phyloP scores from a whole-genome alignment of 495 filamentous ascomycete genomes.

The Annulohypoxylon bovei region DNA sequence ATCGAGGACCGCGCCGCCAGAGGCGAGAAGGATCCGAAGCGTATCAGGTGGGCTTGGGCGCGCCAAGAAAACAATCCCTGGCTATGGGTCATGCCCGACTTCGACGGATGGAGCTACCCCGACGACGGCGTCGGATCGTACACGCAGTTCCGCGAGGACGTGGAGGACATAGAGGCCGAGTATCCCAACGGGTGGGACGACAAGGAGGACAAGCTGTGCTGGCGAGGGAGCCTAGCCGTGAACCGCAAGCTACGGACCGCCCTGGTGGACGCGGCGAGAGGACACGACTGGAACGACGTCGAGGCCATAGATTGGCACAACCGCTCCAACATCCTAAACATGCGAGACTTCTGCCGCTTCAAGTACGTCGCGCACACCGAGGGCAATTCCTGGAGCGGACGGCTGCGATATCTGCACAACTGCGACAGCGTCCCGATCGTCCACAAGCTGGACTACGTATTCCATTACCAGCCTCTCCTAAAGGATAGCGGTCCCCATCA shows the following conservation, averaged over 20 bases:
- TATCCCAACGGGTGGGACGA: conserved; percentile 48
- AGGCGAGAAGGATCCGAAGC: conserved; percentile 44
- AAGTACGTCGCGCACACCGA: conserved; percentile 67
- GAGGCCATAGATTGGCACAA: conserved; percentile 55
- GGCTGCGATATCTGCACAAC: conserved; percentile 62
- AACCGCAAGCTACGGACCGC: conserved; percentile 51
- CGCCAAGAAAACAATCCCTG: conserved; percentile 53
- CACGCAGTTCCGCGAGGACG: conserved; percentile 56
- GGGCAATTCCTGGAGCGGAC: conserved; percentile 65
- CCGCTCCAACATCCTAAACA: conserved; percentile 51
- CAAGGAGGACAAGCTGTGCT: conserved; percentile 68
- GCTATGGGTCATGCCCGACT: conserved; percentile 75
- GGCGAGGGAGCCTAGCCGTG: conserved; percentile 62
- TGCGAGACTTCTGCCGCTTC: conserved; percentile 60
- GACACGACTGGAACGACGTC: conserved; percentile 60
- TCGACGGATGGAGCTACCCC: conserved; percentile 72
- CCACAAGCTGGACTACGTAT: conserved; percentile 57
- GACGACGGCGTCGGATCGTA: conserved; percentile 65
- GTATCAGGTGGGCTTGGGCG: conserved; percentile 63
- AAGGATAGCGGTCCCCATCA: conserved; percentile 60
- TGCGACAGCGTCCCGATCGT: conserved; percentile 59
- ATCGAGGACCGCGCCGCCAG: conserved; percentile 60
- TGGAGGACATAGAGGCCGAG: conserved; percentile 42
- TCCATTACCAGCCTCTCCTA: conserved; percentile 56
- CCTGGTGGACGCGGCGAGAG: conserved; percentile 50